Evolutionary conservation across 768 basidiomycete species (phyloP).

Genomic region (Naganishia onofrii): DNA sequence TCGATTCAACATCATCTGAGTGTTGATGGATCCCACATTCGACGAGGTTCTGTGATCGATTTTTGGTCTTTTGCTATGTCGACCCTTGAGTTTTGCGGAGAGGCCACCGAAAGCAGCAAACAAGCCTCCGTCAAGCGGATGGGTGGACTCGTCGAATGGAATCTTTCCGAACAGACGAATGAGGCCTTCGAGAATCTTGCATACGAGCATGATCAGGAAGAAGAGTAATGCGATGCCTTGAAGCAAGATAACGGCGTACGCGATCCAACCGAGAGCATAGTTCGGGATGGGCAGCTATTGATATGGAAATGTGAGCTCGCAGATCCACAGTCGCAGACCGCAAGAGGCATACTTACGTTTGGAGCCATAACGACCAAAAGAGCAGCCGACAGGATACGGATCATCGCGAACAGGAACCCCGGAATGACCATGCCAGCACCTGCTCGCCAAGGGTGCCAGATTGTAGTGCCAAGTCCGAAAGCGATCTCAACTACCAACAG

Average conservation of each 20-base stretch:
- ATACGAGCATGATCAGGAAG: conserved; percentile 73
- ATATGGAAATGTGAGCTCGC: background rate
- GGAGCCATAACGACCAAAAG: conserved; percentile 85
- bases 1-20: conserved; percentile 52
- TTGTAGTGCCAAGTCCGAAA: conserved; percentile 79
- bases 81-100: conserved; percentile 57
- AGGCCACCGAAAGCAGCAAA: conserved; percentile 67
- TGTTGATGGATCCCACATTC: conserved; percentile 42
- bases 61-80: conserved; percentile 41
- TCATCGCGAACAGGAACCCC: conserved; percentile 87
- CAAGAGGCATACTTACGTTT: conserved; percentile 61
- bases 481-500: conserved; percentile 84
- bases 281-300: conserved; percentile 77
- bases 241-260: conserved; percentile 86
- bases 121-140: conserved; percentile 79
- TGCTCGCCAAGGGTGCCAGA: conserved; percentile 95
- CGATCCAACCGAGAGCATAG: conserved; percentile 84
- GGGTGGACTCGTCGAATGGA: conserved; percentile 78
- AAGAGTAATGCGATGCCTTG: conserved; percentile 74
- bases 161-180: conserved; percentile 72
- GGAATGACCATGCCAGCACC: conserved; percentile 96
- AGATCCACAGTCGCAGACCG: conserved; percentile 22
- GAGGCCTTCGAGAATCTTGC: conserved; percentile 80
- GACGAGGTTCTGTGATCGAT: conserved; percentile 37
- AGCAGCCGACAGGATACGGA: conserved; percentile 83